Evolutionary conservation across 306 rosid genomes (phyloP).

Genomic region (Prunus mira): DNA sequence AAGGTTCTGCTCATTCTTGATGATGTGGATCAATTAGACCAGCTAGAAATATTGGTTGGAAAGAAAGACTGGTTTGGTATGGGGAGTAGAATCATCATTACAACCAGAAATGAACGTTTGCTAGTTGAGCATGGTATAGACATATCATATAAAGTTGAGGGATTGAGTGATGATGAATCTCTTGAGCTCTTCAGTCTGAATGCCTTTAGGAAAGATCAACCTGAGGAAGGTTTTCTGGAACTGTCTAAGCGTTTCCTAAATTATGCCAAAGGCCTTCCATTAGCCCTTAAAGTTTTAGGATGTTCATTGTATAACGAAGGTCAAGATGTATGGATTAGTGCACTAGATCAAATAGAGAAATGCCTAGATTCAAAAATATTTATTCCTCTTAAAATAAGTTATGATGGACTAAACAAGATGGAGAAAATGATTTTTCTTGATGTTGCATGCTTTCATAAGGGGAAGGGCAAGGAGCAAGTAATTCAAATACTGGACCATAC

Average conservation of each 20-base stretch:
- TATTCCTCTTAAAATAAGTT: conserved; percentile 26
- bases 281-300: conserved; percentile 35
- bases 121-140: not conserved
- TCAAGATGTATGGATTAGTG: conserved; percentile 23
- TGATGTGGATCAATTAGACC: conserved; percentile 33
- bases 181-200: no score
- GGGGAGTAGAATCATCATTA: conserved; percentile 44
- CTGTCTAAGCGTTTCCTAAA: not conserved
- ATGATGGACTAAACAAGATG: conserved; percentile 14
- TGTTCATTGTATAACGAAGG: conserved; percentile 31
- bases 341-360: conserved; percentile 23
- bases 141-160: no score
- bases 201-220: not conserved
- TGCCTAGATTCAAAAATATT: conserved; percentile 20
- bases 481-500: conserved; percentile 7
- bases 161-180: no score
- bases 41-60: conserved; percentile 28
- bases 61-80: conserved; percentile 11
- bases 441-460: conserved; percentile 41
- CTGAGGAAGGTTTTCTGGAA: not conserved
- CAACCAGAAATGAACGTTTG: conserved; percentile 28
- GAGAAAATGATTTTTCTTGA: conserved; percentile 32
- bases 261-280: conserved; percentile 27
- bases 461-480: conserved; percentile 21
- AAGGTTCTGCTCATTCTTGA: conserved; percentile 15